Evolutionary conservation across 2,329 filamentous ascomycete species (phyloP), one percentile per base, ranked within the genome.

Genomic region (Dothiorella sarmentorum): DNA sequence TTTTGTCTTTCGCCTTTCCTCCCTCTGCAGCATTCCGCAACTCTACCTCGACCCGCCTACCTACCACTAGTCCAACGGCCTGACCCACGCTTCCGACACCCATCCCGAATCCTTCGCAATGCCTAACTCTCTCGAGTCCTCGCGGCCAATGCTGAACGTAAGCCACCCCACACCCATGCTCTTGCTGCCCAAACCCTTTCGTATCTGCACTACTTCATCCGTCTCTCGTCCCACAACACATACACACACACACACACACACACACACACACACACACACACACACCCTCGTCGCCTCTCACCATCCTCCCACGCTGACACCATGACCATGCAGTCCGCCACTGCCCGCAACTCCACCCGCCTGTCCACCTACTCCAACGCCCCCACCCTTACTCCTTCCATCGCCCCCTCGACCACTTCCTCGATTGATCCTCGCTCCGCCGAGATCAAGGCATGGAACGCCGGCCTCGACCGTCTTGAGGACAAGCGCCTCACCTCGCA

Each of bases 401-500:
- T 80, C 61, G 78, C 78, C 7, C 74, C 76, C 57, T 74, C 70
- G 15, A 64, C 58, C 57, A 71, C 69, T 45, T 73, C 71, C 2
- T 71, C 68, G 22, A 60, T 62, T 52, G 73, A 75, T 71, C 80
- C 81, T 62, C 80, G 81, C 68, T 76, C 82, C 63, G 79, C 80
- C 62, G 84, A 86, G 68, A 85, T 94, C 71, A 83, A 87, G 73
- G 84, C 89, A 65, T 91, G 94, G 73, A 88, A 89, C 67, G 84
- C 87, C 61, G 87, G 89, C 61, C 84, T 96, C 63, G 87, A 91
- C 68, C 89, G 91, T 69, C 89, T 97, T 77, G 90, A 95, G 75
- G 94, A 96, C 80, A 91, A 90, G 76, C 89, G 88, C 49, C 85
- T 96, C 26, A 79, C 85, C 66, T 84, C 88, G 67, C 92, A 97